Evolutionary conservation across 2,329 filamentous ascomycete species (phyloP), one percentile per base, ranked within the genome.

Genomic region (Sclerotinia glacialis): DNA sequence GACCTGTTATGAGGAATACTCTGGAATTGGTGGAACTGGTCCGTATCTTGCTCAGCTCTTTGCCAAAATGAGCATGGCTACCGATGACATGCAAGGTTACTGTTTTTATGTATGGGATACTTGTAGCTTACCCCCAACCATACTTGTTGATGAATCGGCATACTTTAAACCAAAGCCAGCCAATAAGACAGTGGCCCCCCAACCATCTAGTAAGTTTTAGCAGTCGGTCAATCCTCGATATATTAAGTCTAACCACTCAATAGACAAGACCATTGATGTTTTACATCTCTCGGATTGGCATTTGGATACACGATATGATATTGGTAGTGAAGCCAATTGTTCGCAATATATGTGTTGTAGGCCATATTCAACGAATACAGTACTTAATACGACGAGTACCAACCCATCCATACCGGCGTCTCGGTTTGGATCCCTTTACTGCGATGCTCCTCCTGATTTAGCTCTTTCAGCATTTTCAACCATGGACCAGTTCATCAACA

Each of bases 261-360:
- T 4, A 65, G 62, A 58, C 44, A 46, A 64, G 23, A 67, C 65
- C 3, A 53, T 67, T 18, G 59, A 75, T 46, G 73, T 75, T 9
- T 70, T 76, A 23, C 74, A 76, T 65, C 68, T 76, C 52, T 74
- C 73, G 3, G 74, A 76, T 66, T 75, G 69, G 71, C 74, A 76
- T 69, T 60, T 76, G 14, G 74, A 76, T 58, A 67, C 71, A 53
- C 69, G 74, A 50, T 76, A 73, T 61, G 72, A 73, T 46, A 72
- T 76, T 67, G 74, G 72, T 1, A 72, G 72, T 23, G 74, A 76
- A 64, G 73, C 70, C 14, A 74, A 75, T 52, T 76, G 74, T 54
- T 68, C 71, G 16, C 62, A 71, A 16, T 72, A 74, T 52, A 61
- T 76, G 18, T 76, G 74, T 61, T 75, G 74, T 42, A 58, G 63